phyloP scores from a whole-genome alignment of 345 rosid species.

The Eutrema yunnanense region DNA sequence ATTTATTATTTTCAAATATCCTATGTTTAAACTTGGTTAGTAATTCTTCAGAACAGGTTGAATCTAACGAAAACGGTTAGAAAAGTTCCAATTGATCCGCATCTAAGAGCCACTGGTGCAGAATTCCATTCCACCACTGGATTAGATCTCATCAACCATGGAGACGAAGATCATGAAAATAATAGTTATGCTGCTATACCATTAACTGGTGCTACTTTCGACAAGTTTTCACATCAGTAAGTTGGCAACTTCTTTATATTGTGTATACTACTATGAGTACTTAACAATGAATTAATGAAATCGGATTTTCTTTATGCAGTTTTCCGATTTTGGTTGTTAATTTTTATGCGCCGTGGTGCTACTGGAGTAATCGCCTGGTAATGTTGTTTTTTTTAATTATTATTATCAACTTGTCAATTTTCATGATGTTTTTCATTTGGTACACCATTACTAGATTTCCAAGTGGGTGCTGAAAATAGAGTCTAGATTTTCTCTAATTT shows the following conservation, averaged over 20 bases:
- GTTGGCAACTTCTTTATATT: constrained; percentile 20
- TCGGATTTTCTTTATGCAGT: constrained; percentile 37
- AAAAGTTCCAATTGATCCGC: constrained; percentile 69
- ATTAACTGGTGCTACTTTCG: constrained; percentile 56
- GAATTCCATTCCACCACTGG: constrained; percentile 63
- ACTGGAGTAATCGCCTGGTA: constrained; percentile 93
- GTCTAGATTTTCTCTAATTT: not conserved
- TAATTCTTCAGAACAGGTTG: constrained; percentile 77
- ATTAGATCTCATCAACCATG: constrained; percentile 67
- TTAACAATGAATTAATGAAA: not conserved
- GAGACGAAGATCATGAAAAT: constrained; percentile 61
- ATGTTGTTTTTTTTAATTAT: not conserved
- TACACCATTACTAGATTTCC: too few species aligned
- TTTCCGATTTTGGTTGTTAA: constrained; percentile 78
- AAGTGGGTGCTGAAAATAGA: not conserved
- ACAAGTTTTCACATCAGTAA: constrained; percentile 61
- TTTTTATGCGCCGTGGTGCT: constrained; percentile 95
- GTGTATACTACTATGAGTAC: not conserved
- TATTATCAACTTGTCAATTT: not conserved
- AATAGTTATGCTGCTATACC: constrained; percentile 42
- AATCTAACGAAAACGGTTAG: constrained; percentile 82
- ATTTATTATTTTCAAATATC: not conserved
- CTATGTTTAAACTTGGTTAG: not conserved
- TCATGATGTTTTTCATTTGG: not conserved
- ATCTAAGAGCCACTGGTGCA: constrained; percentile 58